A percentile compares a stretch with the other conserved stretches of the same genome.
Conservation (phyloP, 305 asterid species). For the Fraxinus paxiana region DNA sequence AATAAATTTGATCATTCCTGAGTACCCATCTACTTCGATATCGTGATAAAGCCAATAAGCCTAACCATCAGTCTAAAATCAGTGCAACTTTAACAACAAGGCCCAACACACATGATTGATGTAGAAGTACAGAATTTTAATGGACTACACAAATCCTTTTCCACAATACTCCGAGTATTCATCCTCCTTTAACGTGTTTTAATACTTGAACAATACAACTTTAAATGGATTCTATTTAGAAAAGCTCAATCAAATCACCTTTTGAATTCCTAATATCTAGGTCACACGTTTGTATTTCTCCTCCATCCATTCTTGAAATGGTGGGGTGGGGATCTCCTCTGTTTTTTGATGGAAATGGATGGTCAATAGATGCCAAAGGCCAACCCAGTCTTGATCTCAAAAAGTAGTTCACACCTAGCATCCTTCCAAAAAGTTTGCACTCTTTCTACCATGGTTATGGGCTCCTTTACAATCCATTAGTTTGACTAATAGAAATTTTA, state of each 20-base stretch:
- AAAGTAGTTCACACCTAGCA: conserved; percentile 6
- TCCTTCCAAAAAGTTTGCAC: background rate
- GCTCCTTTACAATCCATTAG: background rate
- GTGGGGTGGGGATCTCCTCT: conserved; percentile 25
- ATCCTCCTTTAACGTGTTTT: background rate
- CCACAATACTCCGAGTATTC: background rate
- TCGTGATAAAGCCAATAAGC: background rate
- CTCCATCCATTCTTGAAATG: conserved; percentile 29
- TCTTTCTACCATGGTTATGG: background rate
- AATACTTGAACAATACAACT: background rate
- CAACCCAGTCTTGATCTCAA: conserved; percentile 13
- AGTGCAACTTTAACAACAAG: background rate
- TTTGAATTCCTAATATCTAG: conserved; percentile 17
- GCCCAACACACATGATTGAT: too few relatives aligned
- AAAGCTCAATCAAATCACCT: conserved; percentile 6
- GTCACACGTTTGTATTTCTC: conserved; percentile 15
- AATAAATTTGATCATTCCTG: background rate
- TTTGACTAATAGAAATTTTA: background rate
- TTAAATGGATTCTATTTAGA: background rate
- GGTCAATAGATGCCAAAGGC: conserved; percentile 32
- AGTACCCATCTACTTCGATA: background rate
- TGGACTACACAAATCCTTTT: background rate
- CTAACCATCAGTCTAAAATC: background rate
- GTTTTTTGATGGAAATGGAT: conserved; percentile 19
- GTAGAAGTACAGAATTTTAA: background rate